Evolutionary conservation across 2,329 filamentous ascomycete genomes (phyloP).

Genomic region (Cordyceps farinosa): DNA sequence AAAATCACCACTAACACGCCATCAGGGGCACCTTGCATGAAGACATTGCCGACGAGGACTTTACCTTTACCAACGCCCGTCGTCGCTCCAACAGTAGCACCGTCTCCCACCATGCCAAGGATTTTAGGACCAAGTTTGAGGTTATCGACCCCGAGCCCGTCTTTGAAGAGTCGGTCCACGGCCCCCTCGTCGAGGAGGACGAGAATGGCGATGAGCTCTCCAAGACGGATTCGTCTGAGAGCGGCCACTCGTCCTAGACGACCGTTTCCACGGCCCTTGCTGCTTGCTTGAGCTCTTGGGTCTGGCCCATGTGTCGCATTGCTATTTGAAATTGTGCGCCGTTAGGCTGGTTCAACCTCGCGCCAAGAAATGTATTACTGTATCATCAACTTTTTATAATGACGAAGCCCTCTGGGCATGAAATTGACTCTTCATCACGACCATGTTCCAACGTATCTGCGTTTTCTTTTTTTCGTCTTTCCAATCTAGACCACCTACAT

Average conservation of each 20-base stretch:
- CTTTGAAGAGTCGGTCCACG: conserved; percentile 83
- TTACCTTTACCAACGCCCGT: conserved; percentile 79
- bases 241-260: conserved; percentile 44
- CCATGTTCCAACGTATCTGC: neutral
- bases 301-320: neutral
- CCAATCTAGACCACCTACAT: too few species aligned
- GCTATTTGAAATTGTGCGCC: conserved; percentile 31
- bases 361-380: conserved; percentile 25
- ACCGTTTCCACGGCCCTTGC: neutral
- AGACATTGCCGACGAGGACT: conserved; percentile 78
- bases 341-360: conserved; percentile 40
- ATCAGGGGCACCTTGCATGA: conserved; percentile 77
- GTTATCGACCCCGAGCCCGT: conserved; percentile 83
- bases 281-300: neutral
- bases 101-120: conserved; percentile 63
- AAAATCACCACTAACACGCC: conserved; percentile 21
- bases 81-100: conserved; percentile 90
- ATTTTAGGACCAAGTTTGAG: conserved; percentile 98
- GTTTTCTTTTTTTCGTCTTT: too few species aligned
- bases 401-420: conserved; percentile 9
- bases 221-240: conserved; percentile 59
- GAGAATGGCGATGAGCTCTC: conserved; percentile 46
- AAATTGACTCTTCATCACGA: conserved; percentile 10
- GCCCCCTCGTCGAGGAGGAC: conserved; percentile 53
- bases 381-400: conserved; percentile 18